phyloP scores from a whole-genome alignment of 805 yeast species.

The Naumovozyma baii region DNA sequence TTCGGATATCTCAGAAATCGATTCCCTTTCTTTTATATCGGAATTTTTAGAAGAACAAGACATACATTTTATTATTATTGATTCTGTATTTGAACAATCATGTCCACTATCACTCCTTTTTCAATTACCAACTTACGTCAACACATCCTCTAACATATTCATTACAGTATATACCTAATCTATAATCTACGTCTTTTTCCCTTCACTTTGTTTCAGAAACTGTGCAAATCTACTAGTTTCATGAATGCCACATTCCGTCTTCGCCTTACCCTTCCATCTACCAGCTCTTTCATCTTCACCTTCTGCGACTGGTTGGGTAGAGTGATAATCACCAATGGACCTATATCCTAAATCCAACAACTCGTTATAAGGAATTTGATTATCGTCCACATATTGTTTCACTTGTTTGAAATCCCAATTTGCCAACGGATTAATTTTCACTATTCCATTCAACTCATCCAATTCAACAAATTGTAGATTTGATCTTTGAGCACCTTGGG shows the following conservation, averaged over 20 bases:
- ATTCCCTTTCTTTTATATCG: no score
- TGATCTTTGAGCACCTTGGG: slow-evolving; percentile 82
- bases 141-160: no score
- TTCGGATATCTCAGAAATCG: no score
- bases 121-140: no score
- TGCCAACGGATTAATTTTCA: slow-evolving; percentile 84
- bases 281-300: slow-evolving; percentile 97
- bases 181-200: neutral
- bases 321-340: slow-evolving; percentile 92
- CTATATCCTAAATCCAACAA: slow-evolving; percentile 79
- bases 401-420: slow-evolving; percentile 75
- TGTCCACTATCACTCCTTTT: no score
- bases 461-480: slow-evolving; percentile 65
- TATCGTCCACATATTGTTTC: slow-evolving; percentile 51
- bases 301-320: slow-evolving; percentile 78
- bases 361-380: slow-evolving; percentile 78
- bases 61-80: no score
- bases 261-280: slow-evolving; percentile 86
- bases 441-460: slow-evolving; percentile 55
- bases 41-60: no score
- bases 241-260: slow-evolving; percentile 95
- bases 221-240: slow-evolving; percentile 66
- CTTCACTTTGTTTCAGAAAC: slow-evolving; percentile 31
- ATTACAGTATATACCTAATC: no score
- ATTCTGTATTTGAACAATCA: no score